Base-by-base conservation (phyloP, 2,329 filamentous ascomycete species). In the Xylariales sp. region DNA sequence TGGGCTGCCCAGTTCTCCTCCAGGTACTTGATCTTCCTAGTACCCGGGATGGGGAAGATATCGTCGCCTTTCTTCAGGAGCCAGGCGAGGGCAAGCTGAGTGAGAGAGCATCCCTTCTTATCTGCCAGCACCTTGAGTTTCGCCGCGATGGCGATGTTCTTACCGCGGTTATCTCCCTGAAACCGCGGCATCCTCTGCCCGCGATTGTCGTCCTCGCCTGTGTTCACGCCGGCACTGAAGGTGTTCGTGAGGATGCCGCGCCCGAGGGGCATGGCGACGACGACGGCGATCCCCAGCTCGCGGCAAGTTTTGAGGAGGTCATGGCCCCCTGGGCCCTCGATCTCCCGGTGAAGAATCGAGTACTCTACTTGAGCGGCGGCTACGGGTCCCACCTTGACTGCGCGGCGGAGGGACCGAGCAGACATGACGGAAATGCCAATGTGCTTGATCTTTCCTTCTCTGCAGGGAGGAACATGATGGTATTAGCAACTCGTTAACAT, bases 11-110 rank as follows among this genome's bases (percentile, higher is more conserved):
- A 49, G 33, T 65, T 65, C 43, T 62, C 52, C 38, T 63, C 57
- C 20, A 65, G 40, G 35, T 59, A 60, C 43, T 55, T 50, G 15
- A 60, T 41, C 33, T 47, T 57, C 48, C 58, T 63, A 1, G 61
- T 65, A 1, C 60, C 62, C 7, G 56, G 64, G 24, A 69, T 67
- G 10, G 58, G 54, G n/a, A 64, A 44, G 15, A 63, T 57, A 36
- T 66, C 57, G 7, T 61, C 55, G 3, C 70, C 72, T 41, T 74
- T 69, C 17, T 62, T 58, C 32, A 68, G 53, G 24, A 78, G 56
- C 77, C 77, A 83, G 2, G 70, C 72, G 19, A 83, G 51, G 1
- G 72, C 73, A 17, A 81, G 58, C 58, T 81, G 76, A 1, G 63
- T 61, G 2, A 66, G 44, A 0, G 72, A 74, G 40, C 62, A 66